Evolutionary conservation across 2,329 filamentous ascomycete species (phyloP).

Genomic region (Xylariaceae sp.): DNA sequence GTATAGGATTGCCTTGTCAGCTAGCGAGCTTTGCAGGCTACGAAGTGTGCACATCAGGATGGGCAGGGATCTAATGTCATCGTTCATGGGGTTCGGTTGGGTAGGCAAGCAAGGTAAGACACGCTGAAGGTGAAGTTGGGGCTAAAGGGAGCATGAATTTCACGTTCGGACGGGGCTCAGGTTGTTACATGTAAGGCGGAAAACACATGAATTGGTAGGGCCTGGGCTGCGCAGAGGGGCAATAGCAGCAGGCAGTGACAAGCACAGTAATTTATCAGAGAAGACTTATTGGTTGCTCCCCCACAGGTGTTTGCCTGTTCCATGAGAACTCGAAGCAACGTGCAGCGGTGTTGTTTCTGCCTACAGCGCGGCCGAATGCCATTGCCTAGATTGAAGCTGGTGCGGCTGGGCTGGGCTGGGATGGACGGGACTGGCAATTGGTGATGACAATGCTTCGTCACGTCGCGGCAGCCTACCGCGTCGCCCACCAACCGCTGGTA

Average conservation of each 20-base stretch:
- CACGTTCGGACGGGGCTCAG: constrained; percentile 8
- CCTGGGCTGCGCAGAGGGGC: constrained; percentile 9
- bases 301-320: constrained; percentile 5
- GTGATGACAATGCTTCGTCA: constrained; percentile 28
- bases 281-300: constrained; percentile 8
- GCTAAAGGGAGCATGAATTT: constrained; percentile 9
- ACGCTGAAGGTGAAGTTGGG: constrained; percentile 2
- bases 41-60: constrained; percentile 9
- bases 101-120: neutral
- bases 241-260: constrained; percentile 9
- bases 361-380: constrained; percentile 17
- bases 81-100: constrained; percentile 9
- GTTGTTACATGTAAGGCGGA: constrained; percentile 21
- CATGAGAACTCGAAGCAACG: neutral
- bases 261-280: constrained; percentile 11
- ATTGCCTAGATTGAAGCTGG: constrained; percentile 22
- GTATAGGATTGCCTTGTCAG: no score
- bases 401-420: constrained; percentile 5
- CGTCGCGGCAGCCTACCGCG: constrained; percentile 21
- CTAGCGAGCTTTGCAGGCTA: no score
- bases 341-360: constrained; percentile 11
- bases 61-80: neutral
- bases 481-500: neutral
- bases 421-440: constrained; percentile 4
- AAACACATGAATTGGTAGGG: constrained; percentile 17